A percentile compares a stretch with the other conserved stretches of the same genome.
Evolutionary conservation across 108 stramenopile genomes (phyloP).

Genomic region (Nannochloropsis gaditana): DNA sequence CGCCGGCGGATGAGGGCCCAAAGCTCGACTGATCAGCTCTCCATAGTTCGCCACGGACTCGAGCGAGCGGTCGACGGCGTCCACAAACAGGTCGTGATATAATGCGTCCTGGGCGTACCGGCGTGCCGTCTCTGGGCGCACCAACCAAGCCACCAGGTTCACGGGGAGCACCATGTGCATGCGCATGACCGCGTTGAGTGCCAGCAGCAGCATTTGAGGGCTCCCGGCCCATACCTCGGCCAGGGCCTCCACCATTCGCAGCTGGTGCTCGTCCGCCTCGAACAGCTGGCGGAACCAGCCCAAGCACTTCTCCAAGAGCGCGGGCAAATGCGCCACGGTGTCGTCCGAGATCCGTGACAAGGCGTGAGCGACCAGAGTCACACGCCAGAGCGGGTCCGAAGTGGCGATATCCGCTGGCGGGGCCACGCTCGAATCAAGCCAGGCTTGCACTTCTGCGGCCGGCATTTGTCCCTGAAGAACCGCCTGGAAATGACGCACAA

Average conservation of each 20-base stretch:
- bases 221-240: neutral
- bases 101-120: neutral
- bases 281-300: neutral
- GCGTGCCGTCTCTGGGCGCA: neutral
- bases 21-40: neutral
- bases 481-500: slow-evolving; percentile 9
- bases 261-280: slow-evolving; percentile 14
- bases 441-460: neutral
- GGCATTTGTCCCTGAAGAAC: neutral
- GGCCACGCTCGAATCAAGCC: neutral
- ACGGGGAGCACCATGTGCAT: neutral
- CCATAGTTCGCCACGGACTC: neutral
- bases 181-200: neutral
- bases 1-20: neutral
- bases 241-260: neutral
- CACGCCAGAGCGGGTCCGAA: neutral
- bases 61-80: neutral
- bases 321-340: neutral
- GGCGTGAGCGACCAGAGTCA: slow-evolving; percentile 1
- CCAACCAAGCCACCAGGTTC: neutral
- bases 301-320: neutral
- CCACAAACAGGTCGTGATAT: neutral
- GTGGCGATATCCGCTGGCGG: neutral
- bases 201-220: slow-evolving; percentile 5
- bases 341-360: neutral